Percentiles rank a stretch among this genome's conserved stretches.
phyloP scores from a whole-genome alignment of 805 yeast genomes.

The Clavispora santaluciae region DNA sequence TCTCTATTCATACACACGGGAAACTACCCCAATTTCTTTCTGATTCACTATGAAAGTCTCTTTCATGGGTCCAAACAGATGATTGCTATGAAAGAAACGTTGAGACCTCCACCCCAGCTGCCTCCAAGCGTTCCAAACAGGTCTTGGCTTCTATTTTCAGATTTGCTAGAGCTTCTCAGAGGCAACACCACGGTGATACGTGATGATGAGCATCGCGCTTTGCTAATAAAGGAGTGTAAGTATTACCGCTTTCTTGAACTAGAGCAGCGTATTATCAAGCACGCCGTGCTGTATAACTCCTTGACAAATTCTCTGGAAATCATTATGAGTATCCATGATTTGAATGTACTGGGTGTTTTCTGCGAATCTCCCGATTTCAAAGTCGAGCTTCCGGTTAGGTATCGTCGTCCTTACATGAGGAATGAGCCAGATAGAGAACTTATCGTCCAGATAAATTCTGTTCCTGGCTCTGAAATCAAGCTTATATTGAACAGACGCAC shows the following conservation, averaged over 20 bases:
- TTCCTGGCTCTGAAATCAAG: constrained; percentile 24
- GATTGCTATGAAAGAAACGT: constrained; percentile 39
- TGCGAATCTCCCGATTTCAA: constrained; percentile 15
- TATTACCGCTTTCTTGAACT: constrained; percentile 73
- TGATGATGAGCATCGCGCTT: constrained; percentile 50
- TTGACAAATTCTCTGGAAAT: constrained; percentile 52
- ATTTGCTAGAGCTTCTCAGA: constrained; percentile 49
- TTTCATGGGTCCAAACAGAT: constrained; percentile 40
- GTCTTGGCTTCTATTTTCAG: constrained; percentile 50
- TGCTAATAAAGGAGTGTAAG: constrained; percentile 63
- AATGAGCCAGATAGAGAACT: constrained; percentile 30
- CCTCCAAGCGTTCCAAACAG: constrained; percentile 51
- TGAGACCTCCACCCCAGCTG: constrained; percentile 76
- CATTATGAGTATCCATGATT: constrained; percentile 43
- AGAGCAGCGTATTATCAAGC: constrained; percentile 64
- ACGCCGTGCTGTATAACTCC: constrained; percentile 48
- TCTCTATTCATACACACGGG: constrained; percentile 54
- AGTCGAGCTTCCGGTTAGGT: constrained; percentile 22
- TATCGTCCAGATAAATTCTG: constrained; percentile 27
- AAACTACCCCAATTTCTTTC: constrained; percentile 73
- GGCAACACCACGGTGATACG: constrained; percentile 48
- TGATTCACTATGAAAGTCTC: constrained; percentile 52
- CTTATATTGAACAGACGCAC: constrained; percentile 26
- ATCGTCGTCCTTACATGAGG: constrained; percentile 29
- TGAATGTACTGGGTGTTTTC: constrained; percentile 35